Percentiles rank a stretch among this genome's conserved stretches.
These are phyloP conservation scores for Quercus phellos DNA, from an alignment of 331 rosid species.

Conservation along the genomic window DNA sequence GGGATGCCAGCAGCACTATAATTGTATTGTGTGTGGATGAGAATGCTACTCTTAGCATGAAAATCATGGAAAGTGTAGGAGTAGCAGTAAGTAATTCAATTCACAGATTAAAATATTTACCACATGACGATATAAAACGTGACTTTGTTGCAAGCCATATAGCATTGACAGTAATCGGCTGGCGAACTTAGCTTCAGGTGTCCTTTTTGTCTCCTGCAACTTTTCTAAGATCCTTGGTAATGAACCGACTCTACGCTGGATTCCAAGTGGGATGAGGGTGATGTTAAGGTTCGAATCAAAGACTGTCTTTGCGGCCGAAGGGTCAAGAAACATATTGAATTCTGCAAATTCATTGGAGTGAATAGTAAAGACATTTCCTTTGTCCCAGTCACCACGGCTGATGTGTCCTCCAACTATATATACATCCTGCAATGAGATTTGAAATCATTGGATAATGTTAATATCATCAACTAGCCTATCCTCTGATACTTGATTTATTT, in stretches of 20 bases:
- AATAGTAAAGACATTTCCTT: slow-evolving; percentile 70
- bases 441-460: not conserved
- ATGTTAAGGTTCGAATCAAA: slow-evolving; percentile 51
- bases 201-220: slow-evolving; percentile 24
- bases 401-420: slow-evolving; percentile 83
- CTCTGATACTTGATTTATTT: not conserved
- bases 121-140: slow-evolving; percentile 65
- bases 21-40: not conserved
- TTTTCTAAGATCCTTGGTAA: slow-evolving; percentile 32
- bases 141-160: slow-evolving; percentile 35
- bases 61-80: not conserved
- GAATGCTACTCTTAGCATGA: not conserved
- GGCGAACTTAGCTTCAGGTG: slow-evolving; percentile 63
- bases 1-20: not conserved
- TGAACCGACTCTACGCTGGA: slow-evolving; percentile 52
- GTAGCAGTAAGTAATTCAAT: not conserved
- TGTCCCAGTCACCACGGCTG: slow-evolving; percentile 35
- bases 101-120: slow-evolving; percentile 33
- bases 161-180: slow-evolving; percentile 46
- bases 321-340: slow-evolving; percentile 85
- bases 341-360: slow-evolving; percentile 76
- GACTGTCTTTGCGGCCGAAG: slow-evolving; percentile 68
- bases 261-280: slow-evolving; percentile 63
- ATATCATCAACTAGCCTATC: not conserved
- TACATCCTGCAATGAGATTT: slow-evolving; percentile 50